Evolutionary conservation across 2,329 filamentous ascomycete genomes (phyloP), one percentile per base, ranked within the genome.

Genomic region (Cephalotrichum gorgonifer): DNA sequence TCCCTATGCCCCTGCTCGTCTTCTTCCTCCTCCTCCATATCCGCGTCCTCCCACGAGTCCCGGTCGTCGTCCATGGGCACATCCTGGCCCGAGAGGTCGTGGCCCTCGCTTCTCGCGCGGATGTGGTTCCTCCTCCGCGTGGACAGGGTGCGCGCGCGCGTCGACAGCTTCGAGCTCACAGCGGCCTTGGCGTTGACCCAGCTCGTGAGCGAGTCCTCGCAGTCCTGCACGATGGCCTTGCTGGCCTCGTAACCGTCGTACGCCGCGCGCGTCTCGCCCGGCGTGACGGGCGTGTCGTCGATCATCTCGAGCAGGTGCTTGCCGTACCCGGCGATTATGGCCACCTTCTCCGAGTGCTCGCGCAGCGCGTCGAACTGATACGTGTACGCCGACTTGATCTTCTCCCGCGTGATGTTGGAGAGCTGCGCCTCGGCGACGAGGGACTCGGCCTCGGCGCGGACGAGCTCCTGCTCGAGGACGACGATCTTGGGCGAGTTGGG

Each of bases 201-300:
- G 75, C 95, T 96, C 65, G 89, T 96, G 53, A 98, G 82, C 2
- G 93, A 80, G 64, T 97, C 90, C 70, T 98, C 93, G 67, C 93
- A 98, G 69, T 98, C 93, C 72, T 98, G 93, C 62, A 98, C 97
- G 69, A 98, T 97, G 55, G 86, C 91, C 73, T 96, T 97, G 78
- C 88, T 95, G 54, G 90, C 90, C 67, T 98, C 93, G 64, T 98
- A 98, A 54, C 93, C 93, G 62, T 98, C 93, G 63, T 98, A 98
- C 1, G 93, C 90, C 48, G 88, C 81, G 55, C 93, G 86, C 20
- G 91, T 97, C 76, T 98, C 93, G 58, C 93, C 93, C 23, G 93
- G 93, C 6, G 93, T 98, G 49, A 98, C 93, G 2, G 93, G 93
- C 6, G 87, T 94, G 64, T 98, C 93, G 63, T 98, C 93, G 56